Evolutionary conservation across 1,284 basidiomycete species (phyloP).

Genomic region (Ganoderma multipileum): DNA sequence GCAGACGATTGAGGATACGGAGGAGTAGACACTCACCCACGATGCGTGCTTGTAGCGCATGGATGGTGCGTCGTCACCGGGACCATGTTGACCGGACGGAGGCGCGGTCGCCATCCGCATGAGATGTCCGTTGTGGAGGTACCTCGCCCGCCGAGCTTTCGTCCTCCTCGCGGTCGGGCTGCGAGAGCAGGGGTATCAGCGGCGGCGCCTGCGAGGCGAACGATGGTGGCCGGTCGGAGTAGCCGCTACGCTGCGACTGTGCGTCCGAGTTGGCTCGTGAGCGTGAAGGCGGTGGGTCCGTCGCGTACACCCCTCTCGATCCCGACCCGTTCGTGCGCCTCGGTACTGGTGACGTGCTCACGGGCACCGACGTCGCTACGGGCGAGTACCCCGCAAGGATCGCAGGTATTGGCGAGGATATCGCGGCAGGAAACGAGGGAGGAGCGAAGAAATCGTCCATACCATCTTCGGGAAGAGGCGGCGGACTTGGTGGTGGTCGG

Average conservation of each 20-base stretch:
- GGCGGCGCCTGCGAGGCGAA: constrained; percentile 33
- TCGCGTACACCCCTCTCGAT: constrained; percentile 30
- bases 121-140: constrained; percentile 15
- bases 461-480: constrained; percentile 32
- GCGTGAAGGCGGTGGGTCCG: constrained; percentile 22
- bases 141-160: constrained; percentile 9
- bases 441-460: constrained; percentile 34
- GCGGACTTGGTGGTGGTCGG: constrained; percentile 37
- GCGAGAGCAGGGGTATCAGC: constrained; percentile 28
- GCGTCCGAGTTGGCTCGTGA: constrained; percentile 29
- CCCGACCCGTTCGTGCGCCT: constrained; percentile 27
- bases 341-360: constrained; percentile 29
- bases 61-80: constrained; percentile 24
- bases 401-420: constrained; percentile 39
- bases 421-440: constrained; percentile 36
- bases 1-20: background rate
- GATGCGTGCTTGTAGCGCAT: constrained; percentile 27
- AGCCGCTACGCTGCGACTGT: constrained; percentile 23
- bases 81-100: constrained; percentile 26
- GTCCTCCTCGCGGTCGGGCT: constrained; percentile 7
- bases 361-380: constrained; percentile 26
- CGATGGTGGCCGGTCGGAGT: constrained; percentile 33
- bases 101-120: constrained; percentile 22
- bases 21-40: constrained; percentile 29
- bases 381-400: constrained; percentile 36